Evolutionary conservation across 805 yeast species (phyloP).

Genomic region (Schizosaccharomyces cryophilus): DNA sequence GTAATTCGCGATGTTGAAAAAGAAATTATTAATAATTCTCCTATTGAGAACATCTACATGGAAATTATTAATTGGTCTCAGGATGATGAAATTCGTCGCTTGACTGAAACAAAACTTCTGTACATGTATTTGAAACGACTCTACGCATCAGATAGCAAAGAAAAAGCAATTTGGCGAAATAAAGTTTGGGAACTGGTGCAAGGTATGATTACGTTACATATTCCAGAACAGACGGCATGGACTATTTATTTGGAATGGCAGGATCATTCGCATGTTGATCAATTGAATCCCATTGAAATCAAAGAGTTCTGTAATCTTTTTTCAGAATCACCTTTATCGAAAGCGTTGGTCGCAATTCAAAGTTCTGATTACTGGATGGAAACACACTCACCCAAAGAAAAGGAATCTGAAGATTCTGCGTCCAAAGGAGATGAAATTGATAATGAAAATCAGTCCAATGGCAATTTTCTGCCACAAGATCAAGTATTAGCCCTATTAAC

Average conservation of each 20-base stretch:
- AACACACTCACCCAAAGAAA: constrained; percentile 8
- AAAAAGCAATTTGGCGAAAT: constrained; percentile 18
- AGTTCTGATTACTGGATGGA: not conserved
- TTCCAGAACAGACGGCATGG: constrained; percentile 46
- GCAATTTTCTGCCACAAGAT: not conserved
- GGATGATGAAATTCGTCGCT: constrained; percentile 35
- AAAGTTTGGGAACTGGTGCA: constrained; percentile 33
- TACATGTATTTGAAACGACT: constrained; percentile 31
- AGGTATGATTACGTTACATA: constrained; percentile 44
- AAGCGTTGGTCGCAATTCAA: constrained; percentile 29
- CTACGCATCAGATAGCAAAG: constrained; percentile 23
- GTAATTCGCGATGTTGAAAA: constrained; percentile 18
- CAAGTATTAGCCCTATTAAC: not conserved
- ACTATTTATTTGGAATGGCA: constrained; percentile 45
- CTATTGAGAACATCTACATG: constrained; percentile 22
- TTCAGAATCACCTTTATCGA: constrained; percentile 36
- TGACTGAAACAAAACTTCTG: constrained; percentile 35
- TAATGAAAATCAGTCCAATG: not conserved
- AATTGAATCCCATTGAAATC: constrained; percentile 24
- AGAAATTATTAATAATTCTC: constrained; percentile 13
- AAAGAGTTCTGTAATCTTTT: constrained; percentile 31
- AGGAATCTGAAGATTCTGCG: not conserved
- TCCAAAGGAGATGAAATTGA: not conserved
- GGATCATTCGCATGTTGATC: constrained; percentile 28
- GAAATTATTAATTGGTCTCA: constrained; percentile 31